Base-by-base conservation (phyloP, 805 yeast species). In the Saturnispora galanensis region DNA sequence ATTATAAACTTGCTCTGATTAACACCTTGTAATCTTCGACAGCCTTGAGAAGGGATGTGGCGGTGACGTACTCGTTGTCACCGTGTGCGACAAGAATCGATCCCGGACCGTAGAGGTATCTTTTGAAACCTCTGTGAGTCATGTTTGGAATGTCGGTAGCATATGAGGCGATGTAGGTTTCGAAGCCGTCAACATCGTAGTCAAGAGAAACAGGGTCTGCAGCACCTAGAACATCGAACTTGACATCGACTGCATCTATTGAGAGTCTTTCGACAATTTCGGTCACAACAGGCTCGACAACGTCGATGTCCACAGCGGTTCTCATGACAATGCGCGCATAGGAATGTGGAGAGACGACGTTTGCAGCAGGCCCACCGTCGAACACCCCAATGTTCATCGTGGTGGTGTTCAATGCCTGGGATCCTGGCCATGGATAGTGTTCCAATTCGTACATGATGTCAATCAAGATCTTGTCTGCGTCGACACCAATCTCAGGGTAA, bases 91-190 rank as follows among this genome's bases (percentile, higher is more conserved):
- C 77, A 31, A 63, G 66, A 40, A 79, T 78, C 2, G 78, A 62
- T 2, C 87, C 87, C 3, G 86, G 84, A 0, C 86, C 87, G 52
- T 77, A 80, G 8, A 80, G 60, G 52, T 76, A 79, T 52, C 75
- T 64, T 45, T 64, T 67, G 50, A 65, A 66, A 7, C 63, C 63
- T 15, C 52, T 42, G 7, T 52, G 52, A 4, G 51, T 44, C 38
- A 75, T 50, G 42, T 70, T 65, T 11, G 79, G 78, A 40, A 75
- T 64, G 52, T 76, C 81, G 1, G 68, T 64, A 10, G 57, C 54
- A 40, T 62, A 64, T 3, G 64, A 49, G 2, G 65, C 64, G 36
- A 60, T 52, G 41, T 54, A 51, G 2, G 67, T 62, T 3, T 79
- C 83, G 52, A 81, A 81, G 0, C 84, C 86, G n/a, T 78, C 76